phyloP scores from a whole-genome alignment of 164 flowering plant species.

The Santalum album region DNA sequence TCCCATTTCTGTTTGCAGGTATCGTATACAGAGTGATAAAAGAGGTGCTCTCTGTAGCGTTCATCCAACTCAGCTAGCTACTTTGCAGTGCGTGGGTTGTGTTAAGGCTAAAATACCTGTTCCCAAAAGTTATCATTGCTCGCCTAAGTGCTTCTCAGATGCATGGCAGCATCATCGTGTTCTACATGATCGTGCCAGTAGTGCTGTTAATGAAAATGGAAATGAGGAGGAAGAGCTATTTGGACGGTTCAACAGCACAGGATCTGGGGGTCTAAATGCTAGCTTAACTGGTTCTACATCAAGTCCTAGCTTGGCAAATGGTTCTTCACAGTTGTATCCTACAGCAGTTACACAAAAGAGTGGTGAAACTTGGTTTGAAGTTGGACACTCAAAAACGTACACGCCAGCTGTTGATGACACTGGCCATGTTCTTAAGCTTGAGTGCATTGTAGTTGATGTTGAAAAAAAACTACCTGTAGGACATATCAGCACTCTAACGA shows the following conservation, averaged over 20 bases:
- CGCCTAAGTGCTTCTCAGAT: conserved; percentile 21
- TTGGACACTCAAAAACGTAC: conserved; percentile 29
- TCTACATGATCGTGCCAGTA: conserved; percentile 16
- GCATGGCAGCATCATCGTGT: conserved; percentile 21
- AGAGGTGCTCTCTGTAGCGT: conserved; percentile 20
- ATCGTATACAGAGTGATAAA: conserved; percentile 13
- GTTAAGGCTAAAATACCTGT: conserved; percentile 11
- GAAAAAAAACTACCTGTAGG: conserved; percentile 8
- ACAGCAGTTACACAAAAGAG: conserved; percentile 7
- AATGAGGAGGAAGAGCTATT: conserved; percentile 1
- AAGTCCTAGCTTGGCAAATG: conserved; percentile 7
- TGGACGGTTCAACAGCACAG: no score
- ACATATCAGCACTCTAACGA: conserved; percentile 5
- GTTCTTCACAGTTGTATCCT: not conserved
- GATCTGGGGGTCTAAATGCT: no score
- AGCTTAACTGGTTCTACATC: conserved; percentile 6
- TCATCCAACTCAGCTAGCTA: conserved; percentile 20
- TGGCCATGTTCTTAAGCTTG: conserved; percentile 13
- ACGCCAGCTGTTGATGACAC: no score
- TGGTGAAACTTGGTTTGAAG: conserved; percentile 18
- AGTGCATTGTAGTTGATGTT: conserved; percentile 19
- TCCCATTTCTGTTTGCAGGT: no score
- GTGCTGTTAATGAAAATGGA: conserved; percentile 2
- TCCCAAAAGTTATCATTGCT: conserved; percentile 22
- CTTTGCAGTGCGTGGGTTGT: conserved; percentile 28